These are phyloP conservation scores for Santalum album DNA, from an alignment of 164 flowering plant genomes.

Conservation along the genomic window DNA sequence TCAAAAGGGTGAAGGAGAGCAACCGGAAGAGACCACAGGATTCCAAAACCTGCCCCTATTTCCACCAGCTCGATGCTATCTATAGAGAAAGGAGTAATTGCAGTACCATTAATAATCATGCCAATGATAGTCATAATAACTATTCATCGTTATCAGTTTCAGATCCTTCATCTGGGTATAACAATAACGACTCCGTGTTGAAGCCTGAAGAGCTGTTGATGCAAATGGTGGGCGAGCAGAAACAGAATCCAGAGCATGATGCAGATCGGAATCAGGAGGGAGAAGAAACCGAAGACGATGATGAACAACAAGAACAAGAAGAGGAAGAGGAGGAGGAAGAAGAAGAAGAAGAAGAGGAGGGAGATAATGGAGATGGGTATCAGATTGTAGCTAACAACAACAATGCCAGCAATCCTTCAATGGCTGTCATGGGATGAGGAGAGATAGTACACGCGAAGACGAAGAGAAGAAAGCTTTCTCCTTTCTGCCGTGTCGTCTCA, in stretches of 20 bases:
- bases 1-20: slow-evolving; percentile 51
- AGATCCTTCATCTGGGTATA: no score
- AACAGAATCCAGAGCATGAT: no score
- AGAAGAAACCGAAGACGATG: no score
- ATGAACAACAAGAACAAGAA: no score
- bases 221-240: not conserved
- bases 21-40: slow-evolving; percentile 47
- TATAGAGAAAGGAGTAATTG: slow-evolving; percentile 24
- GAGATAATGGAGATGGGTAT: not conserved
- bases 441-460: no score
- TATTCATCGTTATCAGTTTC: no score
- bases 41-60: slow-evolving; percentile 63
- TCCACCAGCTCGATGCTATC: slow-evolving; percentile 51
- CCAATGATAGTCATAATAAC: no score
- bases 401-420: not conserved
- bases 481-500: no score
- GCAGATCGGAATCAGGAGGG: no score
- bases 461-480: no score
- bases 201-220: not conserved
- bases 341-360: not conserved
- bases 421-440: not conserved
- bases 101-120: no score
- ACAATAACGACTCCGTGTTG: not conserved
- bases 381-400: not conserved
- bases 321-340: not conserved